Evolutionary conservation across 148 eudicot genomes (phyloP).

Genomic region (Fagopyrum homotropicum): DNA sequence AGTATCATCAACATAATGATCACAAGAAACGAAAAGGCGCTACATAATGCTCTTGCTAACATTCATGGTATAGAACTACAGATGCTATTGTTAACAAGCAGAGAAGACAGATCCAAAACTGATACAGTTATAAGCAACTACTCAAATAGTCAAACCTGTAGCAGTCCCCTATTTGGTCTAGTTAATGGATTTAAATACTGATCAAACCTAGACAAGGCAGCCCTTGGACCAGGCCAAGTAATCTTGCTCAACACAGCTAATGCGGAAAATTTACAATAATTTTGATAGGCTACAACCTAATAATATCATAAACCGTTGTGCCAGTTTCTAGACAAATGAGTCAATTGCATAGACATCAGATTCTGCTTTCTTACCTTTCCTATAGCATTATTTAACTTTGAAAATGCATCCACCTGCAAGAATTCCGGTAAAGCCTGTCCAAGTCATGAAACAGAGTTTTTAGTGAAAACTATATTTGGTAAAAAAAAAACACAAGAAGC

Average conservation of each 20-base stretch:
- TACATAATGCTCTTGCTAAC: neutral
- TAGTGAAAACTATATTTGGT: constrained; percentile 16
- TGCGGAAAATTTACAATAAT: too few relatives aligned
- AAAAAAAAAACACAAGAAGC: constrained; percentile 8
- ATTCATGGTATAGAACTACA: neutral
- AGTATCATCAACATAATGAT: neutral
- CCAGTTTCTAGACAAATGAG: too few relatives aligned
- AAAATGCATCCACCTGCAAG: constrained; percentile 96
- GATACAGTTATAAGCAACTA: too few relatives aligned
- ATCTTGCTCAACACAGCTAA: neutral
- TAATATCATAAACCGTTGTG: too few relatives aligned
- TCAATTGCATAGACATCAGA: too few relatives aligned
- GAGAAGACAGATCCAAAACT: too few relatives aligned
- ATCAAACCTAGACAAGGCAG: neutral
- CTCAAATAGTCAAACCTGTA: too few relatives aligned
- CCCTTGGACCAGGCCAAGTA: neutral
- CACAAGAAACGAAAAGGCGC: neutral
- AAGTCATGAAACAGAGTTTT: neutral
- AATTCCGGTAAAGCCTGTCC: constrained; percentile 92
- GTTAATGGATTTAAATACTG: neutral
- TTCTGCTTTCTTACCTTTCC: constrained; percentile 55
- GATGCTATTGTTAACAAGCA: neutral
- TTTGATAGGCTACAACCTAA: too few relatives aligned
- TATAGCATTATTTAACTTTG: constrained; percentile 79
- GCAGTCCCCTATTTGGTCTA: too few relatives aligned